Evolutionary conservation across 83 land plant species (phyloP).

Genomic region (Isoetes engelmannii): DNA sequence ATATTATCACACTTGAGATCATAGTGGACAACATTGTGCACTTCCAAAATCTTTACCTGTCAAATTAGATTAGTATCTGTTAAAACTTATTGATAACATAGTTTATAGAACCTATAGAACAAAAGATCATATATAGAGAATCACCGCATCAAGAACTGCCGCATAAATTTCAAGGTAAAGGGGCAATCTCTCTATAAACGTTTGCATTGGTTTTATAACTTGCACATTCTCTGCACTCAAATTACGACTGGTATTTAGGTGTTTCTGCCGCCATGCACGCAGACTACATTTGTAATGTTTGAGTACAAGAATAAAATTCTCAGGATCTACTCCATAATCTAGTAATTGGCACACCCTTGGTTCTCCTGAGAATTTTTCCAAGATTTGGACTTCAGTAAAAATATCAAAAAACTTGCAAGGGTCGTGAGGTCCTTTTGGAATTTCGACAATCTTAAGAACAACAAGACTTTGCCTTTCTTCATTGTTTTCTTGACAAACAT

Average conservation of each 20-base stretch:
- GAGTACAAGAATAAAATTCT: slow-evolving; percentile 31
- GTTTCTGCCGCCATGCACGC: slow-evolving; percentile 31
- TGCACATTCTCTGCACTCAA: background rate
- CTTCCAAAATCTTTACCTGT: slow-evolving; percentile 37
- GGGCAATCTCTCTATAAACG: slow-evolving; percentile 20
- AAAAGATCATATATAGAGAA: background rate
- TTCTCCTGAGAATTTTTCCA: slow-evolving; percentile 32
- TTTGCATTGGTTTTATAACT: background rate
- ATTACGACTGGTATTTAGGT: background rate
- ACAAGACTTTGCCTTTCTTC: slow-evolving; percentile 3
- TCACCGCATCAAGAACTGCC: slow-evolving; percentile 40
- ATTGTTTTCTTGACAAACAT: slow-evolving; percentile 6
- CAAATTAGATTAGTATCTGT: background rate
- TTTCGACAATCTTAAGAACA: slow-evolving; percentile 25
- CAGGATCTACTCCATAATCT: slow-evolving; percentile 36
- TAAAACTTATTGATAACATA: background rate
- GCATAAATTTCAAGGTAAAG: slow-evolving; percentile 36
- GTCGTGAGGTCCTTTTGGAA: slow-evolving; percentile 38
- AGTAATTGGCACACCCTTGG: slow-evolving; percentile 30
- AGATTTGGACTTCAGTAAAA: slow-evolving; percentile 35
- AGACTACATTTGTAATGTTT: slow-evolving; percentile 43
- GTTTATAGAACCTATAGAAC: slow-evolving; percentile 2
- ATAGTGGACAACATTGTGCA: slow-evolving; percentile 43
- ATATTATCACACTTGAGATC: slow-evolving; percentile 43
- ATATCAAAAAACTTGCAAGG: slow-evolving; percentile 40